These are phyloP conservation scores for Penicillium corylophilum DNA, from an alignment of 2,329 filamentous ascomycete species.

Conservation along the genomic window DNA sequence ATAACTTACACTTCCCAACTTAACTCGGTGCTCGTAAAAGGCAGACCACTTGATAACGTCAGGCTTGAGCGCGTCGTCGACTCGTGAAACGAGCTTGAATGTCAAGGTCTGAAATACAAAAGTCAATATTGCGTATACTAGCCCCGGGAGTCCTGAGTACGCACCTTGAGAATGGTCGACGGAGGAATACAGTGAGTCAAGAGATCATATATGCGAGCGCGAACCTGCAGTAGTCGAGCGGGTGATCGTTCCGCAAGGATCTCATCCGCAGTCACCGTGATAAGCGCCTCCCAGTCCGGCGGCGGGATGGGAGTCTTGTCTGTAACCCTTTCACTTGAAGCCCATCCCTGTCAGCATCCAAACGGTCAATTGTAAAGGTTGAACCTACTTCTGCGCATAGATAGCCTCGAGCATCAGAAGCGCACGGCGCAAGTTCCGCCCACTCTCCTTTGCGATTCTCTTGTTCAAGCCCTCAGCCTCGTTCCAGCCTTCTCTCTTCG, in stretches of 20 bases:
- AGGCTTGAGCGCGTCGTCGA: slow-evolving; percentile 85
- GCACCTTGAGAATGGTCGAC: slow-evolving; percentile 81
- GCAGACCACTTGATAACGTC: slow-evolving; percentile 95
- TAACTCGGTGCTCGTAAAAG: slow-evolving; percentile 94
- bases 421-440: slow-evolving; percentile 83
- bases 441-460: slow-evolving; percentile 86
- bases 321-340: slow-evolving; percentile 76
- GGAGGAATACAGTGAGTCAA: slow-evolving; percentile 96
- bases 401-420: slow-evolving; percentile 96
- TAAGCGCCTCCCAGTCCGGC: slow-evolving; percentile 94
- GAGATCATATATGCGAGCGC: slow-evolving; percentile 93
- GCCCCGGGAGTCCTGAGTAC: background rate
- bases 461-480: slow-evolving; percentile 71
- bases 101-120: slow-evolving; percentile 64
- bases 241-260: slow-evolving; percentile 94
- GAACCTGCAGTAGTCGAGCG: slow-evolving; percentile 78
- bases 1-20: slow-evolving; percentile 65
- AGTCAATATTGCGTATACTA: background rate
- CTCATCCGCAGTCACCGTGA: slow-evolving; percentile 84
- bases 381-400: slow-evolving; percentile 86
- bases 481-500: slow-evolving; percentile 82
- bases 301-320: slow-evolving; percentile 88
- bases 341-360: slow-evolving; percentile 6
- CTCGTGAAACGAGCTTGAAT: slow-evolving; percentile 83
- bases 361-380: slow-evolving; percentile 3